Percentiles rank a stretch among this genome's conserved stretches.
Evolutionary conservation across 2,329 filamentous ascomycete species (phyloP).

Genomic region (Knufia petricola): DNA sequence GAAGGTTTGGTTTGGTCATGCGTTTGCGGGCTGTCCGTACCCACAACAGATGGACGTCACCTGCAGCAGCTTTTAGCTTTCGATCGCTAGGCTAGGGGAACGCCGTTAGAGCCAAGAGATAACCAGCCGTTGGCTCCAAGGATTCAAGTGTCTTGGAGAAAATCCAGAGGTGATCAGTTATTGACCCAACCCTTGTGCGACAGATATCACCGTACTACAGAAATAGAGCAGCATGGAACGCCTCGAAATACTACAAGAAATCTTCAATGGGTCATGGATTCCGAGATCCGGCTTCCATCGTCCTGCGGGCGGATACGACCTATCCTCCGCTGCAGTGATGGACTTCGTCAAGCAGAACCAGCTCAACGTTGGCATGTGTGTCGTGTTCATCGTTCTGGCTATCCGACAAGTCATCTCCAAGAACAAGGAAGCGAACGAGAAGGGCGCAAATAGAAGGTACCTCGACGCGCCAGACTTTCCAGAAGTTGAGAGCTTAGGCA

Average conservation of each 20-base stretch:
- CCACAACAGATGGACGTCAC: constrained; percentile 2
- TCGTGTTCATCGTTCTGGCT: constrained; percentile 10
- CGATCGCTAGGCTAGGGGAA: background rate
- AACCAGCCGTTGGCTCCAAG: background rate
- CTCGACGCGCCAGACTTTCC: constrained; percentile 23
- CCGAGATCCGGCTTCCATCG: background rate
- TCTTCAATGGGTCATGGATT: constrained; percentile 8
- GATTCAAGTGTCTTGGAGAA: background rate
- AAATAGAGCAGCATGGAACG: background rate
- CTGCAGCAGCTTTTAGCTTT: background rate
- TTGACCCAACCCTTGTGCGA: too few relatives aligned
- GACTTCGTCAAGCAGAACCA: constrained; percentile 5
- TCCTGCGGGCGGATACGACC: background rate
- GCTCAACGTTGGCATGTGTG: constrained; percentile 5
- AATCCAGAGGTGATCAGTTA: too few relatives aligned
- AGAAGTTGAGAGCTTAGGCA: constrained; percentile 32
- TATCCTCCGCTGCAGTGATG: too few relatives aligned
- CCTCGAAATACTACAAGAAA: background rate
- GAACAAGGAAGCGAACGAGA: constrained; percentile 14
- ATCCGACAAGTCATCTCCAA: constrained; percentile 14
- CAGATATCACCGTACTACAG: too few relatives aligned
- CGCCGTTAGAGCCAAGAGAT: background rate
- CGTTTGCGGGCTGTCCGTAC: background rate
- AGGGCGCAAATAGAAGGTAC: constrained; percentile 15
- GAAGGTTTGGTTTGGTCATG: background rate